Evolutionary conservation across 306 rosid genomes (phyloP).

Genomic region (Carpinus fangiana): DNA sequence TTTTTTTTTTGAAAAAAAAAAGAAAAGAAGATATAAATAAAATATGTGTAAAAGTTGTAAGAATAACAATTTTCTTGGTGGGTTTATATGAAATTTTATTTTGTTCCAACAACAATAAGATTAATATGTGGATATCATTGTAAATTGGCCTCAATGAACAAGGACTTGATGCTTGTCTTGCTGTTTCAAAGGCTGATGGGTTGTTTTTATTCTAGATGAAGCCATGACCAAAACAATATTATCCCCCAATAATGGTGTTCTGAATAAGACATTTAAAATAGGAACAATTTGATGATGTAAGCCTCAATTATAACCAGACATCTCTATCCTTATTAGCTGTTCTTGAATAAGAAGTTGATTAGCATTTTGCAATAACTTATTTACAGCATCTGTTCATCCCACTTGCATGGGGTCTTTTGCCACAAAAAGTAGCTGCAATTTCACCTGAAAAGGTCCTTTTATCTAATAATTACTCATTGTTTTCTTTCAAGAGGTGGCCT

Average conservation of each 20-base stretch:
- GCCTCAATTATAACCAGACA: slow-evolving; percentile 18
- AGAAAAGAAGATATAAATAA: too few species aligned
- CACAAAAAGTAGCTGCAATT: neutral
- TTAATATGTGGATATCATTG: too few species aligned
- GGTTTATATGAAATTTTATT: too few species aligned
- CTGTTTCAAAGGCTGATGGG: neutral
- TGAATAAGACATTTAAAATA: slow-evolving; percentile 7
- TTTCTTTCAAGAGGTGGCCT: neutral
- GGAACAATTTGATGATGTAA: slow-evolving; percentile 7
- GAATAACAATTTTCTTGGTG: too few species aligned
- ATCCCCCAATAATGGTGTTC: slow-evolving; percentile 29
- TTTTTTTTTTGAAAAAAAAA: too few species aligned
- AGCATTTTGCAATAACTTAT: neutral
- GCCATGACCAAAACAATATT: neutral
- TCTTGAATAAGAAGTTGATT: neutral
- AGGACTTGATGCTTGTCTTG: too few species aligned
- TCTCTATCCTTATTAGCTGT: slow-evolving; percentile 12
- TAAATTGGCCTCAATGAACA: too few species aligned
- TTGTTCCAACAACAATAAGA: too few species aligned
- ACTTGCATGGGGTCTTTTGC: slow-evolving; percentile 20
- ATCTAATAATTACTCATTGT: neutral
- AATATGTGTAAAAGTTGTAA: too few species aligned
- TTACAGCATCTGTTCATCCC: slow-evolving; percentile 24
- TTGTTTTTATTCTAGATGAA: neutral
- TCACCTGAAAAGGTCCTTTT: neutral